phyloP scores from a whole-genome alignment of 805 yeast species.

The Ogataea ramenticola region DNA sequence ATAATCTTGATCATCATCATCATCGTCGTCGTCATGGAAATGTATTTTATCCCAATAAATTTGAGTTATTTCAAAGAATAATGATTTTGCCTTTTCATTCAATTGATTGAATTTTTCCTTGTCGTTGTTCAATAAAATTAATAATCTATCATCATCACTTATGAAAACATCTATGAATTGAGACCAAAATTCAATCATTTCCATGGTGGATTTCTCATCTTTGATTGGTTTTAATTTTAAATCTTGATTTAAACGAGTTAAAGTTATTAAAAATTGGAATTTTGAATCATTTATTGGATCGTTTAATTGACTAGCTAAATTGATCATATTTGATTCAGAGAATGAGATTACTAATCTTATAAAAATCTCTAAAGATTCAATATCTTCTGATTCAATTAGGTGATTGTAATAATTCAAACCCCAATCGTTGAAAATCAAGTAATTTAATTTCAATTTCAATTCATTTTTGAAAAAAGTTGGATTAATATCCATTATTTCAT shows the following conservation, averaged over 20 bases:
- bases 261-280: conserved; percentile 39
- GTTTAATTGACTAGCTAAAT: conserved; percentile 32
- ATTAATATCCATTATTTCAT: conserved; percentile 40
- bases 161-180: conserved; percentile 51
- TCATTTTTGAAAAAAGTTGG: conserved; percentile 31
- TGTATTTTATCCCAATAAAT: conserved; percentile 68
- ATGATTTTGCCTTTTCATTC: conserved; percentile 24
- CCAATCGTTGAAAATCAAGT: conserved; percentile 38
- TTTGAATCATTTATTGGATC: conserved; percentile 30
- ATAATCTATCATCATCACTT: conserved; percentile 38
- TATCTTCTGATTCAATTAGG: conserved; percentile 24
- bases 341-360: conserved; percentile 38
- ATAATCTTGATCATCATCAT: conserved; percentile 16
- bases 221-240: conserved; percentile 32
- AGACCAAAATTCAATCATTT: conserved; percentile 62
- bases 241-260: conserved; percentile 49
- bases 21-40: conserved; percentile 26
- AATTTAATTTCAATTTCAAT: conserved; percentile 23
- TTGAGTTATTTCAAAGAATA: conserved; percentile 46
- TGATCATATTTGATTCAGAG: conserved; percentile 38
- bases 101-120: conserved; percentile 20
- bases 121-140: conserved; percentile 26
- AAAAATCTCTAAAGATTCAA: conserved; percentile 34
- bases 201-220: conserved; percentile 51
- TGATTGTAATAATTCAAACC: conserved; percentile 31